Base-by-base conservation (phyloP, 1,284 basidiomycete genomes). In the Trametes polyzona region DNA sequence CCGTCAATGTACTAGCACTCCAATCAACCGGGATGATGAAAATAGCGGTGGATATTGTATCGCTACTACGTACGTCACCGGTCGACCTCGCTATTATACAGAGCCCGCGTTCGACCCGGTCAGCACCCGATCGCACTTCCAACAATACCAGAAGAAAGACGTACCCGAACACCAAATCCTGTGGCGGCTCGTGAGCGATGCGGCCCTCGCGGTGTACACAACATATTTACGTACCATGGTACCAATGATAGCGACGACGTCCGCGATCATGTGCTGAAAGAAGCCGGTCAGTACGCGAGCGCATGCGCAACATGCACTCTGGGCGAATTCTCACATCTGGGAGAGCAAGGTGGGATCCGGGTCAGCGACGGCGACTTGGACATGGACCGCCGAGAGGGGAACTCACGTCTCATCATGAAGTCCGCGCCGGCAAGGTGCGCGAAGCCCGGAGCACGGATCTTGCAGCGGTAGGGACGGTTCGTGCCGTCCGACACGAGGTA, bases 401-500 rank as follows among this genome's bases (percentile, higher is more conserved):
- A 79, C 86, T 65, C 72, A 90, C 87, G 83, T 86, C 91, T 87
- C 87, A 92, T 93, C 90, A 97, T 96, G 71, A 97, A 96, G 74
- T 97, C 95, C 5, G 93, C 82, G 33, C 93, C 95, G 47, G 92
- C 93, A 64, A 96, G 81, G 74, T 96, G 95, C 30, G 95, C 93
- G 68, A 97, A 98, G 10, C 95, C 93, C 48, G 93, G 94, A 12
- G 93, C 94, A 66, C 93, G 92, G 65, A 97, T 97, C 77, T 92
- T 93, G 79, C 95, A 97, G 69, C 92, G 81, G 76, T 98, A 98
- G 17, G 95, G 95, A 35, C 95, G 83, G 76, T 96, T 95, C 14
- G 91, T 84, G 55, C 95, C 94, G 73, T 96, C 95, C 82, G 93
- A 96, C 59, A 97, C 93, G 52, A 97, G 87, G 77, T 95, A 97